phyloP scores from a whole-genome alignment of 805 yeast species.

The Saccharomycopsis selenospora region DNA sequence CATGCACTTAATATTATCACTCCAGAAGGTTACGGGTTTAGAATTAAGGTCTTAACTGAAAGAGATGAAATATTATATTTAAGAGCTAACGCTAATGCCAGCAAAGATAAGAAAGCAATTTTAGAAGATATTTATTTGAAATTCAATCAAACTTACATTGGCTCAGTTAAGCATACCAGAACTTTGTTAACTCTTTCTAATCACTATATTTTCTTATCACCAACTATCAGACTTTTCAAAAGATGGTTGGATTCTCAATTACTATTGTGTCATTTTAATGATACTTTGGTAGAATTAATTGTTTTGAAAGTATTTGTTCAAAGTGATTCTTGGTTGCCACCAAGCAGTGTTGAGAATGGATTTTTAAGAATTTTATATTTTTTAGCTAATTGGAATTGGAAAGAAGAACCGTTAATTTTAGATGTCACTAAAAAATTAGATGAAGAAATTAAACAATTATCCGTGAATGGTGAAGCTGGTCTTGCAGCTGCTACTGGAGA shows the following conservation, averaged over 20 bases:
- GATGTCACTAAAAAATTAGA: constrained; percentile 56
- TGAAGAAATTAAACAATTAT: constrained; percentile 30
- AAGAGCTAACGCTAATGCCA: constrained; percentile 62
- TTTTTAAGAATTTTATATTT: constrained; percentile 67
- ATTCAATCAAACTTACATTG: constrained; percentile 57
- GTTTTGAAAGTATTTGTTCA: constrained; percentile 82
- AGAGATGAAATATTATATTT: constrained; percentile 71
- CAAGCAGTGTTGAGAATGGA: constrained; percentile 74
- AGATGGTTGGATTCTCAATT: constrained; percentile 85
- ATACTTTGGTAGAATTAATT: constrained; percentile 74
- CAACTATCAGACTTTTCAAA: constrained; percentile 79
- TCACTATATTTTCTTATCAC: constrained; percentile 64
- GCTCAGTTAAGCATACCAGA: constrained; percentile 73
- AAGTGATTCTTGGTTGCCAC: constrained; percentile 76
- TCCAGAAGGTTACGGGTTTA: constrained; percentile 88
- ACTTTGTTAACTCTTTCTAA: constrained; percentile 64
- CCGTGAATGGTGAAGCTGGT: constrained; percentile 26
- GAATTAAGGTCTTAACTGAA: constrained; percentile 69
- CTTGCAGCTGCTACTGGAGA: constrained; percentile 23
- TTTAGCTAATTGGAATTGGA: constrained; percentile 90
- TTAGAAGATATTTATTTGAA: constrained; percentile 56
- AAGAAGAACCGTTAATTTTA: constrained; percentile 72
- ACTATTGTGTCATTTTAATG: constrained; percentile 61
- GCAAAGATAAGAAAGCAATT: constrained; percentile 49
- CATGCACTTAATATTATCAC: constrained; percentile 58